phyloP scores from a whole-genome alignment of 495 filamentous ascomycete genomes.

The Tuber brumale region DNA sequence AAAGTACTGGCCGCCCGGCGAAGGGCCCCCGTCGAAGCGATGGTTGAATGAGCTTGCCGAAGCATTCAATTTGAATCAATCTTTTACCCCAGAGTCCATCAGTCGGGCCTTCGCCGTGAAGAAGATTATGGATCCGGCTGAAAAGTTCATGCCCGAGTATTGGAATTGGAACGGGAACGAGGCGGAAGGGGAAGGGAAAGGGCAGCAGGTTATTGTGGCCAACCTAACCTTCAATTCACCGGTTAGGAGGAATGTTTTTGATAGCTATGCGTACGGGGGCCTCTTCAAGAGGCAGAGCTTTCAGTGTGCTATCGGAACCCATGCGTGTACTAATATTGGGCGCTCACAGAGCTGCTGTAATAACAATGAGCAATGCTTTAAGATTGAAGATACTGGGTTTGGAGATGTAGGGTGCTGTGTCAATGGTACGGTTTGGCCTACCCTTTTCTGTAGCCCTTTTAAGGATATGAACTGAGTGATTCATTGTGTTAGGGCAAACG shows the following conservation, averaged over 20 bases:
- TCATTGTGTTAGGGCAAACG: constrained; percentile 49
- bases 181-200: constrained; percentile 15
- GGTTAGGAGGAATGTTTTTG: constrained; percentile 18
- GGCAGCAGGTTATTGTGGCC: constrained; percentile 4
- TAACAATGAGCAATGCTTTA: constrained; percentile 58
- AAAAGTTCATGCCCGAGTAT: constrained; percentile 72
- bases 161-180: constrained; percentile 44
- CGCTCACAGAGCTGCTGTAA: constrained; percentile 72
- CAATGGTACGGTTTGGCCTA: constrained; percentile 28
- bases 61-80: constrained; percentile 14
- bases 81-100: constrained; percentile 14
- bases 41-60: constrained; percentile 26
- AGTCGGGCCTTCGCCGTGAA: constrained; percentile 46
- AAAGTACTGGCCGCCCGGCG: constrained; percentile 29
- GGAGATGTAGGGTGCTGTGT: constrained; percentile 86
- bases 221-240: constrained; percentile 15
- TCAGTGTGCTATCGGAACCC: constrained; percentile 66
- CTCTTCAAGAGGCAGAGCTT: constrained; percentile 50
- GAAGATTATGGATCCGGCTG: constrained; percentile 74
- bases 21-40: constrained; percentile 31
- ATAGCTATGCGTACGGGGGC: constrained; percentile 17
- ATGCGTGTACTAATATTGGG: constrained; percentile 59
- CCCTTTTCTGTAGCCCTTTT: background rate
- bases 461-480: background rate
- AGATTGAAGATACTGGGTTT: constrained; percentile 63